Evolutionary conservation across 371 early-diverging fungal species (phyloP), one percentile per base, ranked within the genome.

Genomic region (Blyttiomyces sp.): DNA sequence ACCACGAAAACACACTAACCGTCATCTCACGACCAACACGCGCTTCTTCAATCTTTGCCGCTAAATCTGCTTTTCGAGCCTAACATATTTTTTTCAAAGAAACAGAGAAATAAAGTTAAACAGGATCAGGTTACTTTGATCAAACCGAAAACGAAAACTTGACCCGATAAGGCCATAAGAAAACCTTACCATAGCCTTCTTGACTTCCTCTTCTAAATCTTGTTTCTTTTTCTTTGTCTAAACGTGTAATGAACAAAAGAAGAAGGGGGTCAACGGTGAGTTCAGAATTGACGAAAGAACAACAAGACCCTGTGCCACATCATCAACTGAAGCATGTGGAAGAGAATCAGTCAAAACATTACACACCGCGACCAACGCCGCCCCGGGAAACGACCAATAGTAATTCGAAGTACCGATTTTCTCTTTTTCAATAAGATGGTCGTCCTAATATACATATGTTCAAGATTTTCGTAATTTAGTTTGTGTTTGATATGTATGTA

Each of bases 361-460:
- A 23, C 72, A 63, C 72, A 85, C 90, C 24, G 76, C 67, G 59
- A 86, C 80, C 5, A 79, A 72, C 1, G 86, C 83, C 33, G 88
- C 77, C 58, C 91, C 88, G 1, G 92, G 91, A 66, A 92, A 96
- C 5, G 89, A 82, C 97, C 97, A 98, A 67, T 79, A 97, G 65
- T 89, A 93, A 61, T 90, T 96, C 11, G 90, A 88, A 13, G 87
- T 85, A 7, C 95, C 98, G 52, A 95, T 89, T 75, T 94, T 96
- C 59, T 98, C 96, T n/a, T 72, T 70, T n/a, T 74, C 79, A 11
- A 94, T 92, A 27, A 92, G 62, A 24, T 84, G 83, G 74, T 98
- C 98, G 69, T 91, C 88, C n/a, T 70, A 49, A 30, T n/a, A n/a
- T n/a, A n/a, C n/a, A n/a, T n/a, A n/a, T n/a, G n/a, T n/a, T n/a